Evolutionary conservation across 1,139 yeast genomes (phyloP).

Genomic region (Meyerozyma carpophila): DNA sequence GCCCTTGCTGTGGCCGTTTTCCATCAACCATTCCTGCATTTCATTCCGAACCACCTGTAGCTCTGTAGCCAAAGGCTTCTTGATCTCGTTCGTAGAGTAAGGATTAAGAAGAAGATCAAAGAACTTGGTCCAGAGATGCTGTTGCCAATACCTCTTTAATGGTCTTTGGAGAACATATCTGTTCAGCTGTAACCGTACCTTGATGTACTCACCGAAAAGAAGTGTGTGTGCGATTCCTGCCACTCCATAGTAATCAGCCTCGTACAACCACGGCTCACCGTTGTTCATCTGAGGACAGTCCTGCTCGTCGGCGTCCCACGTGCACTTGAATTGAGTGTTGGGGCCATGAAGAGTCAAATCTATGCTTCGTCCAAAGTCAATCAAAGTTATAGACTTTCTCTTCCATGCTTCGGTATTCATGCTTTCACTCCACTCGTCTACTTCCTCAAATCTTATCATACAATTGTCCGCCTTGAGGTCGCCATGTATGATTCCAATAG

Average conservation of each 20-base stretch:
- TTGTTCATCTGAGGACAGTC: conserved; percentile 74
- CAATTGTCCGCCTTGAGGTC: conserved; percentile 85
- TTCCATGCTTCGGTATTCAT: conserved; percentile 45
- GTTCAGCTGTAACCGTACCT: conserved; percentile 23
- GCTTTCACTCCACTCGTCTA: conserved; percentile 15
- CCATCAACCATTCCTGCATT: neutral
- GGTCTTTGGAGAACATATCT: conserved; percentile 36
- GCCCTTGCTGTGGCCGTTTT: neutral
- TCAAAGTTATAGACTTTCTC: conserved; percentile 54
- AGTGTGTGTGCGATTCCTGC: conserved; percentile 73
- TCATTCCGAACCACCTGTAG: neutral
- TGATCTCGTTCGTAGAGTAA: conserved; percentile 11
- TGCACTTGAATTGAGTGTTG: conserved; percentile 50
- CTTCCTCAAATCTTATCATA: conserved; percentile 54
- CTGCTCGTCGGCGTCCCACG: conserved; percentile 64
- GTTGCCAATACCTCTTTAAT: conserved; percentile 76
- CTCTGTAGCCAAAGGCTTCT: neutral
- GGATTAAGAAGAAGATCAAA: conserved; percentile 67
- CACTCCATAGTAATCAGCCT: conserved; percentile 80
- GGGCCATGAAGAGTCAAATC: conserved; percentile 54
- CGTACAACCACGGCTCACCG: conserved; percentile 66
- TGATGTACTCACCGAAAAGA: conserved; percentile 63
- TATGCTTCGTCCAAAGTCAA: conserved; percentile 82
- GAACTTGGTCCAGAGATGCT: conserved; percentile 62
- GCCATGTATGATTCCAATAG: conserved; percentile 70